These are phyloP conservation scores for Aquilaria yunnanensis DNA, from an alignment of 345 rosid genomes.

Conservation along the genomic window DNA sequence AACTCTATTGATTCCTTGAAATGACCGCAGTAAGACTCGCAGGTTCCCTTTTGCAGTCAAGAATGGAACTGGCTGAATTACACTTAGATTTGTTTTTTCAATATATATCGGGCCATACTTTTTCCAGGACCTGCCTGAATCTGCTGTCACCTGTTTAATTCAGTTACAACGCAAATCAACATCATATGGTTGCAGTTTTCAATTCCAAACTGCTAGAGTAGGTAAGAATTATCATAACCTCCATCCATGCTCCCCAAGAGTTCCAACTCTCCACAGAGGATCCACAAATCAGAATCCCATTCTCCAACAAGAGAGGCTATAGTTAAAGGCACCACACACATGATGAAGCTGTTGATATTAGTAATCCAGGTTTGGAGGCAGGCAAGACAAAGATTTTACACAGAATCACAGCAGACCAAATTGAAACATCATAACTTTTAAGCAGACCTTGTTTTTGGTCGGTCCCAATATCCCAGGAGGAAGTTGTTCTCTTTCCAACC, in stretches of 20 bases:
- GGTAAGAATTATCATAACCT: constrained; percentile 41
- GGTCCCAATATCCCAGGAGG: constrained; percentile 92
- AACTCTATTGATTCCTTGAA: constrained; percentile 50
- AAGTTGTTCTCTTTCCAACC: constrained; percentile 81
- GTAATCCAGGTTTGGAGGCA: neutral
- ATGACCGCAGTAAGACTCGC: constrained; percentile 62
- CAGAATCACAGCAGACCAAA: neutral
- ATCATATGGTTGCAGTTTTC: constrained; percentile 10
- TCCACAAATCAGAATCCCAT: constrained; percentile 73
- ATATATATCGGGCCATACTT: constrained; percentile 79
- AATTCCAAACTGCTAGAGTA: constrained; percentile 7
- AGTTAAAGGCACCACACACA: constrained; percentile 3
- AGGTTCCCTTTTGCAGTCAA: constrained; percentile 49
- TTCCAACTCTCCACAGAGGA: constrained; percentile 95
- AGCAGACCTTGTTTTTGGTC: constrained; percentile 71
- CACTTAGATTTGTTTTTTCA: constrained; percentile 58
- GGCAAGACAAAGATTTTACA: constrained; percentile 1
- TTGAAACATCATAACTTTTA: neutral
- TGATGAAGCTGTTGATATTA: neutral
- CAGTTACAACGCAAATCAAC: neutral
- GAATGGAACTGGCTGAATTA: constrained; percentile 93
- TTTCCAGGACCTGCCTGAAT: constrained; percentile 72
- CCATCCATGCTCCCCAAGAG: constrained; percentile 94
- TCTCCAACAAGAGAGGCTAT: constrained; percentile 78
- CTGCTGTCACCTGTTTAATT: constrained; percentile 56